Evolutionary conservation across 257 asterid species (phyloP).

Genomic region (Leonotis leonurus): DNA sequence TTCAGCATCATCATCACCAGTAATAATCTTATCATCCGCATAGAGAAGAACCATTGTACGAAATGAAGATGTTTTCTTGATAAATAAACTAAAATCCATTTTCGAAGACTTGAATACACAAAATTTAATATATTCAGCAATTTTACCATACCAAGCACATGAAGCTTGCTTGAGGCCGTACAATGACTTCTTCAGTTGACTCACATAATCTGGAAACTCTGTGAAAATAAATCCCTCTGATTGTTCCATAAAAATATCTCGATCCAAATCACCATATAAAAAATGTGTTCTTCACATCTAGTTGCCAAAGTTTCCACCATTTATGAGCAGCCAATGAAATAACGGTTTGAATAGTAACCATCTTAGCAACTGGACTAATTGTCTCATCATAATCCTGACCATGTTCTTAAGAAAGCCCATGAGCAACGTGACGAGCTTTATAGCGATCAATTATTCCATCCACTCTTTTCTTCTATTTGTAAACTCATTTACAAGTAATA

Average conservation of each 20-base stretch:
- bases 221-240: no score
- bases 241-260: no score
- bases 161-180: not conserved
- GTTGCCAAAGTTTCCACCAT: no score
- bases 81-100: constrained; percentile 17
- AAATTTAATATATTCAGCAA: constrained; percentile 17
- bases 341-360: no score
- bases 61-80: no score
- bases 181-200: no score
- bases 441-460: not conserved
- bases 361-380: constrained; percentile 7
- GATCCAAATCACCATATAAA: no score
- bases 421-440: no score
- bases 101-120: constrained; percentile 10
- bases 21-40: constrained; percentile 17
- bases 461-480: not conserved
- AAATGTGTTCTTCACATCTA: no score
- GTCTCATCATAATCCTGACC: constrained; percentile 18
- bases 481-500: not conserved
- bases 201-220: not conserved
- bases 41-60: no score
- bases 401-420: not conserved
- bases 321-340: no score
- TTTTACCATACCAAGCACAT: constrained; percentile 24
- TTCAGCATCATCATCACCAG: not conserved